Conservation (phyloP, 2,329 filamentous ascomycete species). For the Clonostachys chloroleuca region DNA sequence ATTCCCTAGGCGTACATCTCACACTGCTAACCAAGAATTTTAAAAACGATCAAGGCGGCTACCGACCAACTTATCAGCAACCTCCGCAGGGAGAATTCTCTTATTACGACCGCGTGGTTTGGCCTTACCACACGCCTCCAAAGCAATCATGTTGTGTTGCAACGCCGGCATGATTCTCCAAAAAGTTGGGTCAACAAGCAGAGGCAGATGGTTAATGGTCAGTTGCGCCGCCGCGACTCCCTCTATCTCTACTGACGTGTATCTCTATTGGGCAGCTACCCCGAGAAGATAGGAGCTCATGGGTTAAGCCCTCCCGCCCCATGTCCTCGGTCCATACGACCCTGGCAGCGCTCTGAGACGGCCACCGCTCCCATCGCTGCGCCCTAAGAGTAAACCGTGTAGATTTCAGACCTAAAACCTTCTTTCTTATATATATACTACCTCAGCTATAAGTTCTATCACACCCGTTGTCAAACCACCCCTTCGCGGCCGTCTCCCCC, state of each 20-base stretch:
- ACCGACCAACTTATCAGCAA: constrained; percentile 57
- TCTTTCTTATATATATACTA: no score
- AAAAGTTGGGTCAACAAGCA: constrained; percentile 85
- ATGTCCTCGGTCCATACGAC: background rate
- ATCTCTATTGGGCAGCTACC: constrained; percentile 30
- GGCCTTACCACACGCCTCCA: constrained; percentile 74
- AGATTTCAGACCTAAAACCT: no score
- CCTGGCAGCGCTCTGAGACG: no score
- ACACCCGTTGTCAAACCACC: no score
- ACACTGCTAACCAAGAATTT: background rate
- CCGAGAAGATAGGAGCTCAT: constrained; percentile 37
- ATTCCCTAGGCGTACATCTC: background rate
- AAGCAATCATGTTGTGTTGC: constrained; percentile 77
- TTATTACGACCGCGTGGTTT: constrained; percentile 84
- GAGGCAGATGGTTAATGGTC: constrained; percentile 64
- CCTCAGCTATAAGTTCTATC: no score
- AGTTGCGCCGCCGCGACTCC: constrained; percentile 35
- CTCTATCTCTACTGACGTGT: constrained; percentile 35
- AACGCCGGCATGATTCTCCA: constrained; percentile 68
- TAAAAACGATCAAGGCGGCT: constrained; percentile 30
- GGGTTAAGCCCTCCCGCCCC: constrained; percentile 14
- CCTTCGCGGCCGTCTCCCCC: no score
- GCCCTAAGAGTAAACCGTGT: no score
- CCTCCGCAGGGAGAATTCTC: constrained; percentile 70
- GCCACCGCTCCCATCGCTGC: no score